Evolutionary conservation across 345 rosid species (phyloP).

Genomic region (Chamaenerion angustifolium): DNA sequence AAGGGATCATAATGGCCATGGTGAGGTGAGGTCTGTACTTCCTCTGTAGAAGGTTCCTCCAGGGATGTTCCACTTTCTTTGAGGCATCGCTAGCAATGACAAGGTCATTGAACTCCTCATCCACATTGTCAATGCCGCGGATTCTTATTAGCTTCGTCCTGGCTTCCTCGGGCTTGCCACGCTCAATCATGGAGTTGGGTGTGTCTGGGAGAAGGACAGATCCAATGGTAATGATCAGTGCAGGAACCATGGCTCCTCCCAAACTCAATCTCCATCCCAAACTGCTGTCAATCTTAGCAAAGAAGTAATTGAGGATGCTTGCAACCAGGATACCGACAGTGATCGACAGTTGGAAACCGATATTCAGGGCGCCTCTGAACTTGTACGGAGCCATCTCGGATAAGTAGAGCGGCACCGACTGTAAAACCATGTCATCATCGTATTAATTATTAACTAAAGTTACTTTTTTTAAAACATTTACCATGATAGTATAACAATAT

Average conservation of each 20-base stretch:
- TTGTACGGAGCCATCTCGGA: conserved; percentile 98
- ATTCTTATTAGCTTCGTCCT: conserved; percentile 32
- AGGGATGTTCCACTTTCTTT: conserved; percentile 53
- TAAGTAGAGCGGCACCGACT: conserved; percentile 91
- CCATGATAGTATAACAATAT: too few species aligned
- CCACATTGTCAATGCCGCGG: conserved; percentile 64
- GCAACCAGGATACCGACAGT: conserved; percentile 81
- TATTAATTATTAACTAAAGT: too few species aligned
- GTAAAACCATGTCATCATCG: conserved; percentile 8
- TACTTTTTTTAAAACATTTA: too few species aligned
- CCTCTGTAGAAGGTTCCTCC: conserved; percentile 61
- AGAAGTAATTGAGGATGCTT: conserved; percentile 68
- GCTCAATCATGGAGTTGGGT: conserved; percentile 91
- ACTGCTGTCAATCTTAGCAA: conserved; percentile 62
- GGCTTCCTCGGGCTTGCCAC: conserved; percentile 58
- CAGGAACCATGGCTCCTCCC: conserved; percentile 95
- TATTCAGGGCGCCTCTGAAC: conserved; percentile 83
- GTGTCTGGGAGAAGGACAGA: conserved; percentile 81
- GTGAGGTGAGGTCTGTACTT: conserved; percentile 80
- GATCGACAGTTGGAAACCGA: conserved; percentile 84
- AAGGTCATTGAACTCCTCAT: conserved; percentile 65
- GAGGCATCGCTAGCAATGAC: conserved; percentile 71
- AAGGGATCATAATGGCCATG: conserved; percentile 62
- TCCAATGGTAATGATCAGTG: conserved; percentile 67
- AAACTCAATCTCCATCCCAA: conserved; percentile 96